Percentiles rank a stretch among this genome's conserved stretches.
Conservation (phyloP, 768 basidiomycete genomes). For the Tubosaeta sp. region DNA sequence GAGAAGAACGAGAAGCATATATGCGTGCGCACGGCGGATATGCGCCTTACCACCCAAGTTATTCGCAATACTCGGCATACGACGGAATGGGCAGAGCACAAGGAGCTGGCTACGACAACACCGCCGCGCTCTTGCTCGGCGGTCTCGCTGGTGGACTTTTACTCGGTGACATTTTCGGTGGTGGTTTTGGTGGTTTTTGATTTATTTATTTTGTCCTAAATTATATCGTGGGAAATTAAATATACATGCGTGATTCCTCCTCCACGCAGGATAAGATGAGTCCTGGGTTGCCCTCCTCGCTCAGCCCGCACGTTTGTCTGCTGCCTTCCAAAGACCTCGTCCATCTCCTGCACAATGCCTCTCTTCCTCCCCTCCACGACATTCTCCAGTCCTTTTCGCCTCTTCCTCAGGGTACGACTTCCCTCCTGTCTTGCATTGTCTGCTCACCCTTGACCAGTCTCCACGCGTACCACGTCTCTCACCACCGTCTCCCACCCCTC, state of each 20-base stretch:
- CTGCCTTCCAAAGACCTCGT: conserved; percentile 67
- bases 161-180: conserved; percentile 42
- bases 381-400: conserved; percentile 85
- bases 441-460: conserved; percentile 45
- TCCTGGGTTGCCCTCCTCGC: conserved; percentile 59
- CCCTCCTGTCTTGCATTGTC: not conserved
- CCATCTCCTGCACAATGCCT: conserved; percentile 51
- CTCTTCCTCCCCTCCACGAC: conserved; percentile 65
- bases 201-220: conserved; percentile 13
- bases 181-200: conserved; percentile 39
- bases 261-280: conserved; percentile 35
- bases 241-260: not conserved
- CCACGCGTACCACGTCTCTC: conserved; percentile 71
- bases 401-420: conserved; percentile 63
- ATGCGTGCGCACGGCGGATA: conserved; percentile 32
- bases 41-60: conserved; percentile 27
- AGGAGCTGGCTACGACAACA: not conserved
- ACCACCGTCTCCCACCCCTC: conserved; percentile 66
- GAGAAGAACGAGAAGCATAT: conserved; percentile 32
- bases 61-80: not conserved
- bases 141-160: conserved; percentile 49
- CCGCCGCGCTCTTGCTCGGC: conserved; percentile 31
- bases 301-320: conserved; percentile 80
- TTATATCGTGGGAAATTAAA: conserved; percentile 5
- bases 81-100: not conserved